A percentile compares a stretch with the other conserved stretches of the same genome.
These are phyloP conservation scores for Botrytis sinoallii DNA, from an alignment of 2,329 filamentous ascomycete genomes.

Conservation along the genomic window DNA sequence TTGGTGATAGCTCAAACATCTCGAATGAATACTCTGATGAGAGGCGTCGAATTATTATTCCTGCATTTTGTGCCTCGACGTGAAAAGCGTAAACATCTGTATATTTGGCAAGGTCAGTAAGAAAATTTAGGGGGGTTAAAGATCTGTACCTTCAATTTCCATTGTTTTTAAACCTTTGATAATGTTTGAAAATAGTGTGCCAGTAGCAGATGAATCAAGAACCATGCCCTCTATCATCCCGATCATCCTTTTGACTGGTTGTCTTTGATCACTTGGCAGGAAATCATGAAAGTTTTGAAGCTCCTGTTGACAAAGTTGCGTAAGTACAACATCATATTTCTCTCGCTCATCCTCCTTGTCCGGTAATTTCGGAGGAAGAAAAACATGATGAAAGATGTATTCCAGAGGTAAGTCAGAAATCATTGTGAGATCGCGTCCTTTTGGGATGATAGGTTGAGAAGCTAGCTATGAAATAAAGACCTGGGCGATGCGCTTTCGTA, in stretches of 20 bases:
- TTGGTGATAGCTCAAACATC: slow-evolving; percentile 47
- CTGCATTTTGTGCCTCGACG: slow-evolving; percentile 47
- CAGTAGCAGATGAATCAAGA: neutral
- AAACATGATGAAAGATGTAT: slow-evolving; percentile 47
- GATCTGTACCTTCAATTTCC: neutral
- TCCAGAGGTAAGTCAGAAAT: neutral
- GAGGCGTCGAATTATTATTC: slow-evolving; percentile 41
- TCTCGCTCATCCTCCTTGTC: slow-evolving; percentile 36
- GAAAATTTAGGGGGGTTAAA: accelerated
- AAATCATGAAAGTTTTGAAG: slow-evolving; percentile 5
- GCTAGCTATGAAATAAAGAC: no score
- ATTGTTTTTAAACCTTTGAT: neutral
- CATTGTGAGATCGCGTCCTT: neutral
- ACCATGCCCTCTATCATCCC: neutral
- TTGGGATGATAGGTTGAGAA: neutral
- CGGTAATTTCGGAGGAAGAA: slow-evolving; percentile 49
- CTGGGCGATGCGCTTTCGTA: no score
- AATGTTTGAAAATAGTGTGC: neutral
- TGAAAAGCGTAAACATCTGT: slow-evolving; percentile 40
- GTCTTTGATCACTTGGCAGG: neutral
- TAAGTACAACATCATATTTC: slow-evolving; percentile 20
- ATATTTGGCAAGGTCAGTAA: neutral
- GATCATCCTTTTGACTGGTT: slow-evolving; percentile 8
- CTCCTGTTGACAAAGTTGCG: slow-evolving; percentile 6
- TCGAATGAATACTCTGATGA: slow-evolving; percentile 36